Evolutionary conservation across 2,329 filamentous ascomycete genomes (phyloP), one percentile per base, ranked within the genome.

Genomic region (Trichophyton simii): DNA sequence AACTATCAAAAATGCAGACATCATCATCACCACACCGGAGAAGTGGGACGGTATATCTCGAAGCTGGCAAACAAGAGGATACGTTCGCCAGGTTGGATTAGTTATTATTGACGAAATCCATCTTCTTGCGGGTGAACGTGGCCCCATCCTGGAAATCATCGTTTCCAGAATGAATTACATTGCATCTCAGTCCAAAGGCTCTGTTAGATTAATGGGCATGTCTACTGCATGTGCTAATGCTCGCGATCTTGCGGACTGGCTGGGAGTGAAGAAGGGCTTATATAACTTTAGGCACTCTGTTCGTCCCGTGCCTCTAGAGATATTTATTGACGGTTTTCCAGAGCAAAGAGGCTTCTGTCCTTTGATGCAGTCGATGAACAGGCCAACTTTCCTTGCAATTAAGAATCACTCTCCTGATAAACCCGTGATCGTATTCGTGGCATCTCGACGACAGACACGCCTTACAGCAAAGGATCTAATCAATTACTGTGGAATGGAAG

Each of bases 21-120:
- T 99, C 64, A 99, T 99, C 68, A 91, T 99, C 68, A 99, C 94
- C 0, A 99, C 95, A 0, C 95, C 94, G n/a, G 94, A 99, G 76
- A 99, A 99, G 73, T 99, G 94, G 94, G 95, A 99, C 72, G 95
- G 95, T 83, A 97, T 99, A 67, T 96, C 90, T 68, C 88, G 94
- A 82, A 95, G 89, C 70, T 99, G 95, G 94, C 91, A 97, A 73
- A 97, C 92, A 3, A 87, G 94, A 83, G 88, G 89, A 63, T 99
- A 99, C 67, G 94, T 99, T 46, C 85, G 91, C 59, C 87, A 96
- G 74, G 94, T 99, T 63, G 92, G 91, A 63, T 78, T 99, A 15
- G 94, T 99, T 59, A 96, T 99, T 64, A 99, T 99, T 66, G 94
- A 99, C 69, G 94, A 99, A 76, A 99, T 99, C 62, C 94, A 99